These are phyloP conservation scores for Psophocarpus tetragonolobus DNA, from an alignment of 306 rosid species.

Conservation along the genomic window DNA sequence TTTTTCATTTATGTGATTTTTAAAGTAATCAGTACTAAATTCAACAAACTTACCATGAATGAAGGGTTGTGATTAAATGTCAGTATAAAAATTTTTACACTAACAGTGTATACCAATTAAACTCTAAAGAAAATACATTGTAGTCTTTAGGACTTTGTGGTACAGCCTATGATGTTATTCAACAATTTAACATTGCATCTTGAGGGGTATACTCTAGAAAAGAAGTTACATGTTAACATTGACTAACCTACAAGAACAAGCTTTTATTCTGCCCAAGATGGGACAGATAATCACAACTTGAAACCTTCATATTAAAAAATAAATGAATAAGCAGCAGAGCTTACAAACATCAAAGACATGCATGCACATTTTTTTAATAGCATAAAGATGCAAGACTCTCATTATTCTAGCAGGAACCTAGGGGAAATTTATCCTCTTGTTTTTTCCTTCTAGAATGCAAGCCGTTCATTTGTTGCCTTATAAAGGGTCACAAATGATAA, in stretches of 20 bases:
- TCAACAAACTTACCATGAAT: too few species aligned
- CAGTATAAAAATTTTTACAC: too few species aligned
- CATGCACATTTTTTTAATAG: not conserved
- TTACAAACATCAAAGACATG: not conserved
- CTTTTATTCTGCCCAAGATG: not conserved
- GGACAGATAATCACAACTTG: slow-evolving; percentile 17
- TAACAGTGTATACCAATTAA: too few species aligned
- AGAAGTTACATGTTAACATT: not conserved
- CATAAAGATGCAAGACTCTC: slow-evolving; percentile 1
- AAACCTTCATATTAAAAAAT: not conserved
- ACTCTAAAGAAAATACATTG: not conserved
- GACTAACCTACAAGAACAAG: slow-evolving; percentile 10
- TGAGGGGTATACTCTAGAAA: not conserved
- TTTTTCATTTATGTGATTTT: too few species aligned
- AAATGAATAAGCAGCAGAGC: not conserved
- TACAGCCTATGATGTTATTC: not conserved
- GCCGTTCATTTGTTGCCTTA: not conserved
- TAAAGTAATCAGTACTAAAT: too few species aligned
- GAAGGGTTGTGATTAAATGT: too few species aligned
- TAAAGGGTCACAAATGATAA: not conserved
- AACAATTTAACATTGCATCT: slow-evolving; percentile 7
- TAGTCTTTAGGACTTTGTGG: not conserved
- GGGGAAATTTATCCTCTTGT: not conserved
- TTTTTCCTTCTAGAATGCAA: not conserved
- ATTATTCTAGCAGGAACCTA: slow-evolving; percentile 10